Evolutionary conservation across 768 basidiomycete genomes (phyloP), one percentile per base, ranked within the genome.

Genomic region (Lactarius evosmus): DNA sequence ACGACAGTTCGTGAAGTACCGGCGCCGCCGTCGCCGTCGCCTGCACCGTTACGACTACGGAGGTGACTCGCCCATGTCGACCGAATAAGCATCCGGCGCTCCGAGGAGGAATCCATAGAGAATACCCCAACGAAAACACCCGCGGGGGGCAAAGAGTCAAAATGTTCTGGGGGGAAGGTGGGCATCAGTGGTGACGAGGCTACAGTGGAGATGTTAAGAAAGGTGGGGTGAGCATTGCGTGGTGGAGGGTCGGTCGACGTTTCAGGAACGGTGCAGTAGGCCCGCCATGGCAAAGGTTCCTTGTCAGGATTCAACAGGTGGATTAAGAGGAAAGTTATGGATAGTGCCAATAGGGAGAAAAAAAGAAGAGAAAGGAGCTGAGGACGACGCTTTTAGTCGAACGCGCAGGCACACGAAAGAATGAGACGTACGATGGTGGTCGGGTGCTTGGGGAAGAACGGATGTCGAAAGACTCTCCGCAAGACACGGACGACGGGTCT

Each of bases 281-380:
- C 86, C 69, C 94, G 85, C 95, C 95, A 98, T 52, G 95, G 95
- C 7, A 97, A 78, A 25, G 94, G 89, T 58, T 90, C 87, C 75
- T 97, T 98, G 81, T 98, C 96, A 62, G 95, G 95, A 73, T 97
- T 95, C 72, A 98, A 83, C 66, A 95, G 83, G 75, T 97, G 90
- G 72, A 94, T 94, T 75, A 98, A 82, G 60, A 92, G 79, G 64
- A 95, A 84, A 33, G 95, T 95, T 70, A 95, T 80, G 65, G 86
- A 85, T 64, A 92, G 85, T 58, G 90, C 90, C 73, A 97, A 87
- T 66, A 86, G 78, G 58, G 87, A 87, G 70, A 96, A 82, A 60
- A 94, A 78, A 65, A 95, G 80, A 69, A 92, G 79, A 32, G 87
- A 80, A 62, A 91, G 79, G 67, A 89, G 77, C 88, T 89, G 62